phyloP scores from a whole-genome alignment of 1,139 yeast species.

The Kodamaea anthophila region DNA sequence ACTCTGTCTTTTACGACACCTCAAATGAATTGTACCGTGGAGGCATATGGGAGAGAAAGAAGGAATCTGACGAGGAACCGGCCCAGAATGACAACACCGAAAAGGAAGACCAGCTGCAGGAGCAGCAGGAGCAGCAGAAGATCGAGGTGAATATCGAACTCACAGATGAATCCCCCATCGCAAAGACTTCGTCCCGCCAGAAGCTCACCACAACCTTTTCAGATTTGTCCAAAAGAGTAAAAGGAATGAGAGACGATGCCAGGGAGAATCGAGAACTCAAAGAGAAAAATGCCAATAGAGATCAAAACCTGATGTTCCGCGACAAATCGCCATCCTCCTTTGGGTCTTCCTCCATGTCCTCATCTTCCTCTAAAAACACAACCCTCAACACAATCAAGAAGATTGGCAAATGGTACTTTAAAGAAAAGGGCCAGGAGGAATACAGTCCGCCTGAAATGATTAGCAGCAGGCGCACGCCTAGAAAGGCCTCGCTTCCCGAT shows the following conservation, averaged over 20 bases:
- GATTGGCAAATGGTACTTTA: conserved; percentile 66
- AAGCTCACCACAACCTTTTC: conserved; percentile 23
- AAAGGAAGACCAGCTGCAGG: not conserved
- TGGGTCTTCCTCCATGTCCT: too few species aligned
- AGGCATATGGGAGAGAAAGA: conserved; percentile 72
- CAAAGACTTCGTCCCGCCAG: conserved; percentile 4
- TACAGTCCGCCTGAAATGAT: conserved; percentile 65
- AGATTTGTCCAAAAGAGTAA: conserved; percentile 31
- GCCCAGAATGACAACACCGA: too few species aligned
- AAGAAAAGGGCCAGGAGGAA: conserved; percentile 32
- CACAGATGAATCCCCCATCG: not conserved
- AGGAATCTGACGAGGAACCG: not conserved
- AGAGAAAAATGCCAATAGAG: not conserved
- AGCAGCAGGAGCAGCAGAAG: conserved; percentile 4
- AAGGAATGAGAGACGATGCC: conserved; percentile 13
- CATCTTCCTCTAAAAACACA: too few species aligned
- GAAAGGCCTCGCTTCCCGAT: conserved; percentile 14
- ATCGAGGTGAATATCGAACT: not conserved
- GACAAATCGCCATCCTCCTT: too few species aligned
- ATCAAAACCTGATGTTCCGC: not conserved
- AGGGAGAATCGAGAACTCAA: too few species aligned
- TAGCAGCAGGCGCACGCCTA: conserved; percentile 42
- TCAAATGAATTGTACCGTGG: conserved; percentile 70
- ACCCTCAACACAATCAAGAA: conserved; percentile 43
- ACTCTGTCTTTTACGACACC: conserved; percentile 65